Evolutionary conservation across 805 yeast species (phyloP).

Genomic region (Starmera dryadoides): DNA sequence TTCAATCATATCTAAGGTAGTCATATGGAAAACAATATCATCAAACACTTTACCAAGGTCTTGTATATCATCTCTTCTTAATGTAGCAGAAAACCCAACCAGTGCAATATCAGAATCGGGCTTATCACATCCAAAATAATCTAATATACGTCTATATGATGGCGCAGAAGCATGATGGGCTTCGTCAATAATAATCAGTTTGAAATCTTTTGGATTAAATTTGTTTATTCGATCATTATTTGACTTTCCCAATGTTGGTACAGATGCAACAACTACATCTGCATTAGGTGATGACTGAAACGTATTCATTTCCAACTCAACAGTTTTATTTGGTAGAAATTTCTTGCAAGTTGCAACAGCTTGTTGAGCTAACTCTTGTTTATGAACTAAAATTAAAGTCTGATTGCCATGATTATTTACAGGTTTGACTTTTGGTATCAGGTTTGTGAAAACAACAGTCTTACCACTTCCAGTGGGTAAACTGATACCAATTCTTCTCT

Average conservation of each 20-base stretch:
- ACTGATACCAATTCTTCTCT: constrained; percentile 65
- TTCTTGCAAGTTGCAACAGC: constrained; percentile 43
- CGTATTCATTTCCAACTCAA: constrained; percentile 68
- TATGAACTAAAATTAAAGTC: constrained; percentile 65
- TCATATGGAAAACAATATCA: constrained; percentile 64
- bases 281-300: constrained; percentile 32
- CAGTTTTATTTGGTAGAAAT: constrained; percentile 41
- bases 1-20: constrained; percentile 55
- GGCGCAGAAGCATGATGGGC: constrained; percentile 86
- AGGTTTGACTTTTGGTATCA: constrained; percentile 39
- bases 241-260: constrained; percentile 50
- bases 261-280: constrained; percentile 73
- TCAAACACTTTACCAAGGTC: constrained; percentile 58
- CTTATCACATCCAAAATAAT: constrained; percentile 37
- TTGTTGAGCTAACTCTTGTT: constrained; percentile 72
- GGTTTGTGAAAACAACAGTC: constrained; percentile 66
- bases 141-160: constrained; percentile 52
- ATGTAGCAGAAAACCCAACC: constrained; percentile 85
- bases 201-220: constrained; percentile 54
- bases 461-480: constrained; percentile 95
- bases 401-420: constrained; percentile 22
- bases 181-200: constrained; percentile 78
- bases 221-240: constrained; percentile 34
- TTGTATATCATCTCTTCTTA: constrained; percentile 67
- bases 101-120: constrained; percentile 42